These are phyloP conservation scores for Phlyctochytrium bullatum DNA, from an alignment of 192 early-diverging fungal species.

Conservation along the genomic window DNA sequence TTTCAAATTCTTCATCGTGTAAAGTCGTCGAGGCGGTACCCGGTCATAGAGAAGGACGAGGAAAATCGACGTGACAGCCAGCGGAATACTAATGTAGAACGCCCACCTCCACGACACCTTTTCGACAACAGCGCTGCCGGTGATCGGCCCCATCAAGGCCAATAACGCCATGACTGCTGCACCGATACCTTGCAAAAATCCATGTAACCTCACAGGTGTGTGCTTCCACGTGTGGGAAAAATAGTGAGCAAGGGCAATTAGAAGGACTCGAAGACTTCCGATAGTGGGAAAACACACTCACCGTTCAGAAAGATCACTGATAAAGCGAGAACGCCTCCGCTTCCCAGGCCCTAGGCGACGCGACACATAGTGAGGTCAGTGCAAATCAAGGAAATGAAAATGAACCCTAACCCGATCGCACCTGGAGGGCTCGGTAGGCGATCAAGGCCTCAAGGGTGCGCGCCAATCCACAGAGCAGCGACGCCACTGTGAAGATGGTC, in stretches of 20 bases:
- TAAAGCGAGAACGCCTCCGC: slow-evolving; percentile 12
- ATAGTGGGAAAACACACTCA: too few species aligned
- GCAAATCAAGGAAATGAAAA: too few species aligned
- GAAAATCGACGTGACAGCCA: slow-evolving; percentile 4
- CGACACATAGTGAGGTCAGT: too few species aligned
- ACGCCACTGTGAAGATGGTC: slow-evolving; percentile 10
- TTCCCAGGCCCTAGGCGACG: slow-evolving; percentile 9
- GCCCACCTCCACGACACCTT: slow-evolving; percentile 33
- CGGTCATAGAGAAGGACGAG: neutral
- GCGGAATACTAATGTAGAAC: slow-evolving; percentile 71
- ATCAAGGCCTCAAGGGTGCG: neutral
- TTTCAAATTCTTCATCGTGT: neutral
- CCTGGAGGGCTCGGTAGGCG: slow-evolving; percentile 12
- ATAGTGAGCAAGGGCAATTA: too few species aligned
- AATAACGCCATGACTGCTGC: neutral
- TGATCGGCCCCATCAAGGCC: slow-evolving; percentile 12
- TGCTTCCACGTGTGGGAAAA: too few species aligned
- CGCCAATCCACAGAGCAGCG: slow-evolving; percentile 6
- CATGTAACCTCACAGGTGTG: too few species aligned
- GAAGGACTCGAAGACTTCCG: too few species aligned
- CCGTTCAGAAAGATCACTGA: slow-evolving; percentile 26
- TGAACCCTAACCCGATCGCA: too few species aligned
- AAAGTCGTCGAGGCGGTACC: too few species aligned
- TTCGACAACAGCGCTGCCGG: slow-evolving; percentile 71
- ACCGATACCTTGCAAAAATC: slow-evolving; percentile 11